phyloP scores from a whole-genome alignment of 2,329 filamentous ascomycete species.

The Colletotrichum godetiae region DNA sequence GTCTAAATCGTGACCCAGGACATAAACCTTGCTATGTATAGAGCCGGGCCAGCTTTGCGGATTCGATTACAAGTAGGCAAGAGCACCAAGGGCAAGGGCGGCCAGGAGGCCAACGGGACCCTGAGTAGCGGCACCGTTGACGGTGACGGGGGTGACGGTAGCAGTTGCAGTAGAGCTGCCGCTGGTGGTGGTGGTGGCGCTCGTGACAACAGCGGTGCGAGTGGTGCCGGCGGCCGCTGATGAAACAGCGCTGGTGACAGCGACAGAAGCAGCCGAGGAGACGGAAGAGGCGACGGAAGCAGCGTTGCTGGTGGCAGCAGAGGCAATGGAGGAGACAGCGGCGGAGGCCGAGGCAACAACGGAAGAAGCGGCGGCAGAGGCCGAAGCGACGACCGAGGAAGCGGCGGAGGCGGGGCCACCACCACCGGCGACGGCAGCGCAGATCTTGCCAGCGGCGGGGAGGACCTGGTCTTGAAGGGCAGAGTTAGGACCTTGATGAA shows the following conservation, averaged over 20 bases:
- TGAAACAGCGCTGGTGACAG: background rate
- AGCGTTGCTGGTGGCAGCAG: background rate
- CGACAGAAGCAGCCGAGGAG: background rate
- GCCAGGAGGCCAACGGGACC: conserved; percentile 21
- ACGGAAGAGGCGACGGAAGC: background rate
- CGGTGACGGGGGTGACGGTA: conserved; percentile 16
- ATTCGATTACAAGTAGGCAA: conserved; percentile 12
- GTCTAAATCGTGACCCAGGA: no score
- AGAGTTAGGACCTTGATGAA: background rate
- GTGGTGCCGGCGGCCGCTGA: background rate
- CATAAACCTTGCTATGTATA: background rate
- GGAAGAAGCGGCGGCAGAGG: background rate
- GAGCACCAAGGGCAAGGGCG: conserved; percentile 22
- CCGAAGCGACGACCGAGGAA: background rate
- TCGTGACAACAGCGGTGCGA: conserved; percentile 17
- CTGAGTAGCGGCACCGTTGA: conserved; percentile 14
- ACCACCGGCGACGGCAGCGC: background rate
- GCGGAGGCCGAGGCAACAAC: background rate
- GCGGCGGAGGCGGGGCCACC: background rate
- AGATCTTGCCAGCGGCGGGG: conserved; percentile 22
- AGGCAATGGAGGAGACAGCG: background rate
- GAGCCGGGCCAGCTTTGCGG: background rate
- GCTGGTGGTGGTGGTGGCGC: conserved; percentile 6
- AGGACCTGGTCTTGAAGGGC: conserved; percentile 19
- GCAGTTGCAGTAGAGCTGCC: background rate